phyloP scores from a whole-genome alignment of 2,329 filamentous ascomycete species.

The Amphichorda felina region DNA sequence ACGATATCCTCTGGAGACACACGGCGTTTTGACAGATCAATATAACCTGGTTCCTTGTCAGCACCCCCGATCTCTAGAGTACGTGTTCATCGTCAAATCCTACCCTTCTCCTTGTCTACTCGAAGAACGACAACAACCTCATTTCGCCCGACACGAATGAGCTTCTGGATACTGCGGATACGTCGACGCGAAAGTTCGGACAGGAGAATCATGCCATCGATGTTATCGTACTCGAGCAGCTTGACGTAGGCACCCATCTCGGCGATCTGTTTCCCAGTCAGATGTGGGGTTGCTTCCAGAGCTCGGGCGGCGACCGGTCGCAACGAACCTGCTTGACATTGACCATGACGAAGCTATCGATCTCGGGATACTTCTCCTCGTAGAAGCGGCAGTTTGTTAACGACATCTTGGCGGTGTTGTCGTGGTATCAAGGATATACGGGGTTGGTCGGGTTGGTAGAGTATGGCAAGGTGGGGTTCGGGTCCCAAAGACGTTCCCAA shows the following conservation, averaged over 20 bases:
- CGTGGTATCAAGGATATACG: background rate
- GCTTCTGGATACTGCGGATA: slow-evolving; percentile 97
- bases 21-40: slow-evolving; percentile 96
- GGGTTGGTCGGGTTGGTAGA: background rate
- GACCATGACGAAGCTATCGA: slow-evolving; percentile 99
- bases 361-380: slow-evolving; percentile 88
- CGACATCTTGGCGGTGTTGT: slow-evolving; percentile 61
- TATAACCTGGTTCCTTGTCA: slow-evolving; percentile 49
- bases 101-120: slow-evolving; percentile 98
- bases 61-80: slow-evolving; percentile 1
- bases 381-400: slow-evolving; percentile 96
- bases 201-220: slow-evolving; percentile 99
- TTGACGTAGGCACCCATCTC: slow-evolving; percentile 99
- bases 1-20: slow-evolving; percentile 95
- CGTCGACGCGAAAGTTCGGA: slow-evolving; percentile 95
- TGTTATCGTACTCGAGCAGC: slow-evolving; percentile 98
- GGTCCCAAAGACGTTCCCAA: background rate
- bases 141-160: slow-evolving; percentile 94
- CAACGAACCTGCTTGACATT: slow-evolving; percentile 86
- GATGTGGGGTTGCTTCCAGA: background rate
- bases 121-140: slow-evolving; percentile 97
- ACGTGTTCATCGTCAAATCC: slow-evolving; percentile 11
- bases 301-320: background rate
- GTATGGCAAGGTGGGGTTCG: slow-evolving; percentile 1
- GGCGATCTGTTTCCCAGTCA: slow-evolving; percentile 56